A percentile compares a stretch with the other conserved stretches of the same genome.
These are phyloP conservation scores for Cornus florida DNA, from an alignment of 148 eudicot species.

Conservation along the genomic window DNA sequence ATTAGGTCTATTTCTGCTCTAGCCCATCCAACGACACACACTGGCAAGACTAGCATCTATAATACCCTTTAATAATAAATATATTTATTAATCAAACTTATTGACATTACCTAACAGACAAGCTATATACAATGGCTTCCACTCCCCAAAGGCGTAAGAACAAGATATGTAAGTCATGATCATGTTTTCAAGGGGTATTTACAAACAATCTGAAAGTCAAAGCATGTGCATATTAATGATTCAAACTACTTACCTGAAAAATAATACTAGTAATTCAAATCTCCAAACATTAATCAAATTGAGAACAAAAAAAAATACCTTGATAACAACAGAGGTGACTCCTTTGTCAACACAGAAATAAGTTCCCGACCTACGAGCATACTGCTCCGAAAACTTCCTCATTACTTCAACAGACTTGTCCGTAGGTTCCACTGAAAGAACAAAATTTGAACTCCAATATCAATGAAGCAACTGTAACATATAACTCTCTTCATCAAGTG, in stretches of 20 bases:
- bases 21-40: not conserved
- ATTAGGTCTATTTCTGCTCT: not conserved
- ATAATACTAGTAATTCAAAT: not conserved
- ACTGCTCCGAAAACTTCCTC: constrained; percentile 98
- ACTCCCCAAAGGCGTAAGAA: not conserved
- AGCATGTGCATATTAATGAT: not conserved
- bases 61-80: not conserved
- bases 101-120: not conserved
- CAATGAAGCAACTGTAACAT: not conserved
- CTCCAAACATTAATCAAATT: not conserved
- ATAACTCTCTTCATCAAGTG: not conserved
- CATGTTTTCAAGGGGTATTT: not conserved
- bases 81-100: not conserved
- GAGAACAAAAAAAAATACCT: constrained; percentile 42
- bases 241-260: not conserved
- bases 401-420: constrained; percentile 90
- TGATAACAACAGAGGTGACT: constrained; percentile 94
- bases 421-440: constrained; percentile 64
- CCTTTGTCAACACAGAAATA: constrained; percentile 90
- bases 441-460: not conserved
- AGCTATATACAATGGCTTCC: not conserved
- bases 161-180: not conserved
- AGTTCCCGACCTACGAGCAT: constrained; percentile 81
- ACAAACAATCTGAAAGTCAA: constrained; percentile 1
- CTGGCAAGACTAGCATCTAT: not conserved